These are phyloP conservation scores for Penicillium occitanis DNA, from an alignment of 2,329 filamentous ascomycete species.

Conservation along the genomic window DNA sequence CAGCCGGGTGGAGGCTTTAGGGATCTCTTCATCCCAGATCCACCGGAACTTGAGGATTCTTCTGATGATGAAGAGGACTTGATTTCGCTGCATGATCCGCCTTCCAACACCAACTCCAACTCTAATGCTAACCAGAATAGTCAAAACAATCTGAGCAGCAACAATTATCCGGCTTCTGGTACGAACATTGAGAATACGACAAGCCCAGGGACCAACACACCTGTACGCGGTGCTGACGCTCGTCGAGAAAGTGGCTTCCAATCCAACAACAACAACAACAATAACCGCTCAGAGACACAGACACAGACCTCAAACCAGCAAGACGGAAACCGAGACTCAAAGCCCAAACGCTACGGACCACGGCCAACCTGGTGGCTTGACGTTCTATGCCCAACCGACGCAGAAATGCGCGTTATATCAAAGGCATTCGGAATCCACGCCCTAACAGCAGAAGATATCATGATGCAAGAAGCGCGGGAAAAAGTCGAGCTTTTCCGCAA, in stretches of 20 bases:
- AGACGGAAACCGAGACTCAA: conserved; percentile 35
- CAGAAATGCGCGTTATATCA: conserved; percentile 90
- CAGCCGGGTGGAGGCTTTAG: conserved; percentile 81
- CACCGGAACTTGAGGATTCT: conserved; percentile 70
- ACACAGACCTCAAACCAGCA: conserved; percentile 17
- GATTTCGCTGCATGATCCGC: conserved; percentile 19
- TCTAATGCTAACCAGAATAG: conserved; percentile 14
- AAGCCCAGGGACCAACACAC: conserved; percentile 12
- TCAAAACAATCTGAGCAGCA: conserved; percentile 30
- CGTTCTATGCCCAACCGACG: conserved; percentile 83
- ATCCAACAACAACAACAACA: conserved; percentile 28
- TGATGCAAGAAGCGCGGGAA: conserved; percentile 95
- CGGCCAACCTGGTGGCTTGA: conserved; percentile 97
- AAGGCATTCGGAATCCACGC: conserved; percentile 96
- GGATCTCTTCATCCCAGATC: conserved; percentile 89
- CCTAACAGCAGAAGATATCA: conserved; percentile 91
- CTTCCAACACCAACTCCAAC: conserved; percentile 6
- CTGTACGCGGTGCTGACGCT: conserved; percentile 3
- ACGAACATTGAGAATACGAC: not conserved
- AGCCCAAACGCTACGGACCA: conserved; percentile 64
- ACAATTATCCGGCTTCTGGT: not conserved
- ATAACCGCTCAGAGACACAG: conserved; percentile 16
- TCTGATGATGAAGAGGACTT: conserved; percentile 59
- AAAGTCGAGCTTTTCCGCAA: conserved; percentile 97
- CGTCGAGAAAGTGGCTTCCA: conserved; percentile 24